Conservation (phyloP, 2,329 filamentous ascomycete species). For the Magnaporthales sp. region DNA sequence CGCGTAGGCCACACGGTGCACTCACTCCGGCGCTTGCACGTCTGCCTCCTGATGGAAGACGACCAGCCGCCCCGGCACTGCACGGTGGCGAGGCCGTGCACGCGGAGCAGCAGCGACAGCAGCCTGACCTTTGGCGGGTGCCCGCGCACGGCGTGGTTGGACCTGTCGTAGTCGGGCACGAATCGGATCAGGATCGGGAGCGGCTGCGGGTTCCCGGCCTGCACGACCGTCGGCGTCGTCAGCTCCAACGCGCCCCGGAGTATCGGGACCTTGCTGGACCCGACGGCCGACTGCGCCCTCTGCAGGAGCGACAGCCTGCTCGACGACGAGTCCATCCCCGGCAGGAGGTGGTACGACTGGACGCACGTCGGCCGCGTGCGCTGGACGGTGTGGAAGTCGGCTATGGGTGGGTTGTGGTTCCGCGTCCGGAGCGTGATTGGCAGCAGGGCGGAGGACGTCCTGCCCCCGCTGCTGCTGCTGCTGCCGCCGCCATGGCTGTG, state of each 20-base stretch:
- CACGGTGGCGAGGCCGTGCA: neutral
- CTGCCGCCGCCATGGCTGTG: neutral
- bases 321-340: neutral
- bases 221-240: neutral
- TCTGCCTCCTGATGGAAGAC: neutral
- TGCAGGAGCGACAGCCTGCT: neutral
- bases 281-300: neutral
- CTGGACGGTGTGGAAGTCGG: neutral
- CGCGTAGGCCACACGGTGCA: neutral
- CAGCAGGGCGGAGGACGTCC: neutral
- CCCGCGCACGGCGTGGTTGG: neutral
- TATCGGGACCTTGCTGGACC: neutral
- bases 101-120: neutral
- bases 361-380: neutral
- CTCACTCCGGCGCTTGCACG: neutral
- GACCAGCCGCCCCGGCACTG: neutral
- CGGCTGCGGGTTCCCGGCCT: neutral
- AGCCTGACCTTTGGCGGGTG: neutral
- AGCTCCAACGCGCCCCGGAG: neutral
- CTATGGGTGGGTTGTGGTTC: neutral
- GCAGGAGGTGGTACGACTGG: neutral
- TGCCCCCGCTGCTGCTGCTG: neutral
- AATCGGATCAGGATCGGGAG: neutral
- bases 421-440: neutral
- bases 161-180: neutral